These are phyloP conservation scores for Diversispora epigaea DNA, from an alignment of 192 early-diverging fungal species.

Conservation along the genomic window DNA sequence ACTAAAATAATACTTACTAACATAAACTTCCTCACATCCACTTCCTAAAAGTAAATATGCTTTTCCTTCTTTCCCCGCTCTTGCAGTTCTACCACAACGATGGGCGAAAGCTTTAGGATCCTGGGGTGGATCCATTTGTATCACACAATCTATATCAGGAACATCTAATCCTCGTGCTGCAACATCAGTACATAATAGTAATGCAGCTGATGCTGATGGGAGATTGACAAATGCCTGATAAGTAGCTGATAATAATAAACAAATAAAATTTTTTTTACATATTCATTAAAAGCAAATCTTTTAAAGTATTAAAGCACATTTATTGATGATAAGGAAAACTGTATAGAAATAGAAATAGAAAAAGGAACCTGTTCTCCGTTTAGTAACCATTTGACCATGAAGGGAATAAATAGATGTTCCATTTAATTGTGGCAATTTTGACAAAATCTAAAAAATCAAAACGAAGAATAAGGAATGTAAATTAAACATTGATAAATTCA, in stretches of 20 bases:
- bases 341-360: neutral
- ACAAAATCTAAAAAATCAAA: conserved; percentile 40
- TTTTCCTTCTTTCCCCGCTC: conserved; percentile 81
- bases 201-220: conserved; percentile 62
- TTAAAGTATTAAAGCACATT: too few relatives aligned
- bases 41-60: conserved; percentile 81
- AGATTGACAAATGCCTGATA: conserved; percentile 73
- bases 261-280: neutral
- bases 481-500: too few relatives aligned
- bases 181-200: conserved; percentile 93
- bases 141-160: conserved; percentile 91
- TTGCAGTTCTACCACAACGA: conserved; percentile 90
- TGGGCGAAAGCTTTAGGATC: conserved; percentile 96
- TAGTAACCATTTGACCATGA: conserved; percentile 93
- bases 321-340: neutral
- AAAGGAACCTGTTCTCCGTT: conserved; percentile 61
- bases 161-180: conserved; percentile 94
- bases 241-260: conserved; percentile 43
- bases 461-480: conserved; percentile 2
- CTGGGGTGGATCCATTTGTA: conserved; percentile 94
- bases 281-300: too few relatives aligned
- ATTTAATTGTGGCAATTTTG: conserved; percentile 48
- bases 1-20: conserved; percentile 45
- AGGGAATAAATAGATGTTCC: conserved; percentile 66
- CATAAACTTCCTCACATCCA: conserved; percentile 88